Conservation (phyloP, 2,329 filamentous ascomycete genomes). For the Neophaeococcomyces aloes region DNA sequence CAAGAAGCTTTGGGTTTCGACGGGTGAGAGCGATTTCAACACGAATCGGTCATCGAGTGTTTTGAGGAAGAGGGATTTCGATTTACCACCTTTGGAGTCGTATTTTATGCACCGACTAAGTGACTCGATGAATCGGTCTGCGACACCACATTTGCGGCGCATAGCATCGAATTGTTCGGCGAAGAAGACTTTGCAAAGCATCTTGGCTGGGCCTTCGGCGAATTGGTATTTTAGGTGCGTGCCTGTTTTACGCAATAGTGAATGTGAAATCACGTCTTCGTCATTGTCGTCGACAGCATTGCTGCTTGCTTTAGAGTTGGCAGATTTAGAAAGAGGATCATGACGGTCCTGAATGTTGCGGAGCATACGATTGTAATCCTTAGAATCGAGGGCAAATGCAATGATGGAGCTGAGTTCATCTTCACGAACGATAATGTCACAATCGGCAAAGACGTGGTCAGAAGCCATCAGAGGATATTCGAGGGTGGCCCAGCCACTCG, state of each 20-base stretch:
- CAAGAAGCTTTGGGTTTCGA: constrained; percentile 89
- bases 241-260: constrained; percentile 70
- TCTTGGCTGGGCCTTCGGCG: constrained; percentile 81
- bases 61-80: constrained; percentile 93
- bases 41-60: constrained; percentile 91
- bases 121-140: constrained; percentile 89
- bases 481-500: constrained; percentile 82
- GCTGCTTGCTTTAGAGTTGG: constrained; percentile 16
- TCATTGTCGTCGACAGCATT: constrained; percentile 12
- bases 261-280: constrained; percentile 60
- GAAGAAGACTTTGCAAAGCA: constrained; percentile 98
- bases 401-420: constrained; percentile 96
- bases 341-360: constrained; percentile 32
- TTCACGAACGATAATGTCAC: constrained; percentile 91
- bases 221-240: constrained; percentile 96
- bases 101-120: constrained; percentile 92
- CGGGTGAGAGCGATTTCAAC: constrained; percentile 77
- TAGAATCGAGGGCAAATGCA: constrained; percentile 78
- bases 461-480: constrained; percentile 82
- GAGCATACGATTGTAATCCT: constrained; percentile 76
- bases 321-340: constrained; percentile 14
- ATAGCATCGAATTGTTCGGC: constrained; percentile 96
- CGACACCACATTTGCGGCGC: constrained; percentile 80
- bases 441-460: constrained; percentile 94
- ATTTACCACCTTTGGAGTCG: constrained; percentile 97